Evolutionary conservation across 164 flowering plant species (phyloP), one percentile per base, ranked within the genome.

Genomic region (Nelumbo lutea): DNA sequence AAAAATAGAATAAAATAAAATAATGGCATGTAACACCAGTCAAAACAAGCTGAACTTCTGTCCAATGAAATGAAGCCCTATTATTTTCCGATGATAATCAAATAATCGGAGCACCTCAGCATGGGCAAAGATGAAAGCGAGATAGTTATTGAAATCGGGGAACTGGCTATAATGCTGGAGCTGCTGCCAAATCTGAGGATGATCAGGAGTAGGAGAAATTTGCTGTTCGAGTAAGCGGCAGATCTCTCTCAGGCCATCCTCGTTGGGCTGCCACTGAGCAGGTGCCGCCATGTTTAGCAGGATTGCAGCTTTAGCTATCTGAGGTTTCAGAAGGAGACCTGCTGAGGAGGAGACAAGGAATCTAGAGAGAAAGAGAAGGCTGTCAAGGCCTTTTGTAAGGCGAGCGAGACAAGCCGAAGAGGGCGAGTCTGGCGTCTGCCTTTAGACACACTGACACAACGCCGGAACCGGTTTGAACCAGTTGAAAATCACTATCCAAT

Each of bases 81-180:
- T 6, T 61, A 51, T 27, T 65, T n/a, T 11, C 9, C 11, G 3
- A 13, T 13, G 64, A 41, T 3, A 45, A 44, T 15, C 66, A 40
- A 27, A 62, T 5, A 46, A 59, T 4, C 48, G 45, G 41, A n/a
- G 39, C 70, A 94, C 99, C 89, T 96, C 87, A 11, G 93, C 97
- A 10, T 85, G 91, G 6, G 90, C 86, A 14, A 96, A 85, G 61
- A 93, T 96, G 83, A 90, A 96, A 42, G 85, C 86, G 51, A 96
- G 96, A 73, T 96, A 91, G 74, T 96, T 93, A 70, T 96, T 96
- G 91, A 96, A 96, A 85, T 96, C 99, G 43, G 98, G 96, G 75
- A 89, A 87, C 75, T 83, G 91, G 64, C 90, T 82, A 75, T 81
- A 96, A 79, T 89, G 97, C 68, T 90, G 93, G 13, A 96, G 91